Evolutionary conservation across 129 eudicot species (phyloP), one percentile per base, ranked within the genome.

Genomic region (Artemisia argyi): DNA sequence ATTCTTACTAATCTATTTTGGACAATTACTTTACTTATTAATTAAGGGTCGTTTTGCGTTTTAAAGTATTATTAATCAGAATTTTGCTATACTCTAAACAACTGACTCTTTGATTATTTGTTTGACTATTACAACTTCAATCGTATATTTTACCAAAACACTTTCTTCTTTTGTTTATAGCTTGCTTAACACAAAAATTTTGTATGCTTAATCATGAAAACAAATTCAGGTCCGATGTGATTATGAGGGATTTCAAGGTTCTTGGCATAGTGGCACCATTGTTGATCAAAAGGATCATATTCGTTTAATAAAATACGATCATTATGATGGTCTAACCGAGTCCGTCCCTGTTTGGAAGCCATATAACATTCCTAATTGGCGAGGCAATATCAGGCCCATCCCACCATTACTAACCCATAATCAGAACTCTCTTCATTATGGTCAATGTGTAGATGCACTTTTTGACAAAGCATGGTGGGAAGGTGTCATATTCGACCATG

Each of bases 381-480:
- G 89, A 55, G 76, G 89, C 20, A 20, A 69, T 46, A 82, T 89
- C 71, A 83, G 96, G 75, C 96, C 96, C 5, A 20, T 58, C 32
- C 87, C 84, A 0, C 88, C 87, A 26, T 14, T 49, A 11, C 15
- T 28, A 26, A 67, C 28, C 32, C 44, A 60, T 39, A 72, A 50
- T 46, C 17, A 10, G 32, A 62, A 69, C 67, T 35, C 24, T 55
- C 78, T 86, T 32, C 81, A 49, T 28, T 89, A 86, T 80, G 96
- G 96, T 51, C 84, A 76, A 22, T 87, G 94, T 68, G 87, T 90
- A 32, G 97, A 90, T 79, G 78, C 71, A 54, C 76, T 68, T 63
- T 56, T 69, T 17, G 48, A 67, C 3, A 86, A 87, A 66, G 97
- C 94, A 1, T 90, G 97, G 97, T 90, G 97, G 97, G 97, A 90